Conservation (phyloP, 192 early-diverging fungal species). For the Backusella circina region DNA sequence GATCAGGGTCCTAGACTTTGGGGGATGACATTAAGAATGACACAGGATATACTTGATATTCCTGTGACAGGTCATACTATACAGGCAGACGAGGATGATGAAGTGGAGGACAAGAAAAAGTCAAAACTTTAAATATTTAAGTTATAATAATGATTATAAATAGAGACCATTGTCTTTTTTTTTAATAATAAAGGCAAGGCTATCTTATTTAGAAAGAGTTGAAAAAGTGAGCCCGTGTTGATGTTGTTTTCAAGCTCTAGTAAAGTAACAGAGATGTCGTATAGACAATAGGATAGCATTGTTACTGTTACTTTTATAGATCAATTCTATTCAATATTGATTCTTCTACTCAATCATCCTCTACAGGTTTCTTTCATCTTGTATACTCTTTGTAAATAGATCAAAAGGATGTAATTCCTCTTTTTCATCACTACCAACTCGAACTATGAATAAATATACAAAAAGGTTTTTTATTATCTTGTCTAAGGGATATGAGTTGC, state of each 20-base stretch:
- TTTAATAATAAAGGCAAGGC: not conserved
- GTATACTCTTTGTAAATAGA: too few relatives aligned
- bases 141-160: not conserved
- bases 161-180: not conserved
- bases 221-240: too few relatives aligned
- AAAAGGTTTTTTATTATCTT: not conserved
- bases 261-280: too few relatives aligned
- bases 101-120: not conserved
- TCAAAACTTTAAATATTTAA: not conserved
- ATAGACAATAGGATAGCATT: too few relatives aligned
- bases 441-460: not conserved
- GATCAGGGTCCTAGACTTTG: not conserved
- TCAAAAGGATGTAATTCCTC: too few relatives aligned
- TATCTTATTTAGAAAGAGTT: too few relatives aligned
- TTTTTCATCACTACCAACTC: too few relatives aligned
- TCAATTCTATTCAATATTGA: too few relatives aligned
- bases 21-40: slow-evolving; percentile 33
- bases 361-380: too few relatives aligned
- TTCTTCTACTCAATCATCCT: too few relatives aligned
- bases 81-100: not conserved
- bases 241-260: too few relatives aligned
- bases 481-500: slow-evolving; percentile 41
- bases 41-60: slow-evolving; percentile 16
- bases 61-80: not conserved
- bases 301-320: too few relatives aligned